Conservation (phyloP, 2,329 filamentous ascomycete species). For the Diplodia mutila region DNA sequence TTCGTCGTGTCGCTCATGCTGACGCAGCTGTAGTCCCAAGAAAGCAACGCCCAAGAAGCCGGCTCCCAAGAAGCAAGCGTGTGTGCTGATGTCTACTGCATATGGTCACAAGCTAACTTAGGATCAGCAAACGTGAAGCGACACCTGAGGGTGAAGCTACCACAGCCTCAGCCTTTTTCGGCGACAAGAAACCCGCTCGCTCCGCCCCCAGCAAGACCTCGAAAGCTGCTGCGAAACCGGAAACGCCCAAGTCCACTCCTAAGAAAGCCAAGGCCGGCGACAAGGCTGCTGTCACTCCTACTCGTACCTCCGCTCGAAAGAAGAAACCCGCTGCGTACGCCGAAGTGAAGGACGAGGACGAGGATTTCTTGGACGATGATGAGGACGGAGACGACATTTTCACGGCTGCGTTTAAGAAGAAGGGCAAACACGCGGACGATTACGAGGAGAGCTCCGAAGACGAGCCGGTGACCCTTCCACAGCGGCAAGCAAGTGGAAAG, state of each 20-base stretch:
- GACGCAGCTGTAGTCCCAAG: slow-evolving; percentile 39
- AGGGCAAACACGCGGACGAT: slow-evolving; percentile 64
- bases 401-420: slow-evolving; percentile 69
- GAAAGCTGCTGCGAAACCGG: slow-evolving; percentile 42
- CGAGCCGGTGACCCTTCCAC: slow-evolving; percentile 37
- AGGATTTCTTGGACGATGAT: slow-evolving; percentile 51
- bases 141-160: slow-evolving; percentile 59
- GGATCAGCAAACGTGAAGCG: slow-evolving; percentile 52
- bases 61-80: slow-evolving; percentile 61
- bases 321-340: slow-evolving; percentile 50
- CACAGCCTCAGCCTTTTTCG: slow-evolving; percentile 67
- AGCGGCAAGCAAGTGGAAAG: slow-evolving; percentile 42
- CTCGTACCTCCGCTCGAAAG: slow-evolving; percentile 41
- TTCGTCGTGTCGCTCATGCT: slow-evolving; percentile 27
- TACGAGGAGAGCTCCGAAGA: slow-evolving; percentile 59
- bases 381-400: slow-evolving; percentile 81
- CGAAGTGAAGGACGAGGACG: slow-evolving; percentile 65
- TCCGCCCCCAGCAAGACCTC: slow-evolving; percentile 46
- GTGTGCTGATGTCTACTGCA: background rate
- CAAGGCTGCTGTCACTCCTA: slow-evolving; percentile 39
- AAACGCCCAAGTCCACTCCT: slow-evolving; percentile 43
- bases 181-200: slow-evolving; percentile 58
- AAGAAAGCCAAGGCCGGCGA: slow-evolving; percentile 39
- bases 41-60: slow-evolving; percentile 60
- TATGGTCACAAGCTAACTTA: slow-evolving; percentile 30